These are phyloP conservation scores for Aspergillus thermomutatus DNA, from an alignment of 2,329 filamentous ascomycete species.

Conservation along the genomic window DNA sequence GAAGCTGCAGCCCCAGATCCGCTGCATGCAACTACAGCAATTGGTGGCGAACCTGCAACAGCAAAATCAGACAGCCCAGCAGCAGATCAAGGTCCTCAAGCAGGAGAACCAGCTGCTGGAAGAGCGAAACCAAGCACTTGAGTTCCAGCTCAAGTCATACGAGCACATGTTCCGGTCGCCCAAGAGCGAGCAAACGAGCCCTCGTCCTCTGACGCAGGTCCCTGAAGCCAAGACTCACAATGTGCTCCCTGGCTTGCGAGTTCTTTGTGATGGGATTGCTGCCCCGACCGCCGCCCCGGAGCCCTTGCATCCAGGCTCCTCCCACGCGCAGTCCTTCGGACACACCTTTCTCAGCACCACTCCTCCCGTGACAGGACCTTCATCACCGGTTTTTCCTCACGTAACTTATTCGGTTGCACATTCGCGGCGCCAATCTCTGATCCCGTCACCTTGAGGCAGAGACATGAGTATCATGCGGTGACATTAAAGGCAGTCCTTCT, in stretches of 20 bases:
- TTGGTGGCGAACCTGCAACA: constrained; percentile 33
- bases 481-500: neutral
- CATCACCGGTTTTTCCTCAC: constrained; percentile 32
- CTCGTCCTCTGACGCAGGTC: constrained; percentile 23
- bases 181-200: constrained; percentile 29
- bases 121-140: constrained; percentile 35
- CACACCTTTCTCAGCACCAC: constrained; percentile 30
- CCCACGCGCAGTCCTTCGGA: constrained; percentile 23
- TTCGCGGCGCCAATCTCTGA: constrained; percentile 29
- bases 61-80: constrained; percentile 33
- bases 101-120: constrained; percentile 34
- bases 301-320: constrained; percentile 21
- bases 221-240: constrained; percentile 30
- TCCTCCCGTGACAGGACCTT: constrained; percentile 33
- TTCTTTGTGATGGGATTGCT: constrained; percentile 34
- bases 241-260: constrained; percentile 34
- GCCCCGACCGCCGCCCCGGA: constrained; percentile 19
- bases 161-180: constrained; percentile 38
- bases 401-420: constrained; percentile 25
- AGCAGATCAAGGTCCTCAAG: constrained; percentile 32
- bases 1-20: constrained; percentile 36
- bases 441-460: constrained; percentile 17
- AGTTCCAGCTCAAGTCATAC: constrained; percentile 38
- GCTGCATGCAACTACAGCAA: constrained; percentile 39
- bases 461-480: neutral